phyloP scores from a whole-genome alignment of 371 early-diverging fungal genomes.

The Fennellomyces sp. region DNA sequence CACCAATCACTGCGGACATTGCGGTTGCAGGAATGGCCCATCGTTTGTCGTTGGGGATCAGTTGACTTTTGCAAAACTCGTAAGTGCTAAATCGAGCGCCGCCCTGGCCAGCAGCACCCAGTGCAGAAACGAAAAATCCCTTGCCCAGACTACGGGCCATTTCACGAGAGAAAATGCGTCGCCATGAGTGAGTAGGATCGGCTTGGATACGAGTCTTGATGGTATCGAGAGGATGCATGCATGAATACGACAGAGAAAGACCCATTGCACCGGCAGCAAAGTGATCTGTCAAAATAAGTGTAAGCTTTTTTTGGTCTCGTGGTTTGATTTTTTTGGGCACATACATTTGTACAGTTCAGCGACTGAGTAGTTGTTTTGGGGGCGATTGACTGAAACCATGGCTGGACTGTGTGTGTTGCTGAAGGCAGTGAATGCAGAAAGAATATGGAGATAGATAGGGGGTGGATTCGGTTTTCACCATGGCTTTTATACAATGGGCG shows the following conservation, averaged over 20 bases:
- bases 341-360: conserved; percentile 15
- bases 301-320: background rate
- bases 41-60: conserved; percentile 43
- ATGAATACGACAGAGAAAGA: conserved; percentile 68
- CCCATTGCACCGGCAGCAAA: conserved; percentile 71
- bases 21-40: conserved; percentile 65
- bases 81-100: conserved; percentile 79
- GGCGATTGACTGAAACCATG: background rate
- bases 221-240: conserved; percentile 78
- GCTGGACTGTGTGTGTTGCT: background rate
- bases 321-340: background rate
- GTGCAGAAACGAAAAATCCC: conserved; percentile 71
- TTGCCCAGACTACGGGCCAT: conserved; percentile 59
- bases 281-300: conserved; percentile 43
- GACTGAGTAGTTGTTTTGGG: conserved; percentile 1
- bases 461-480: background rate
- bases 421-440: background rate
- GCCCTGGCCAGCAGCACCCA: conserved; percentile 80
- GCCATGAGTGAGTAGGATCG: conserved; percentile 38
- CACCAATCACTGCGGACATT: conserved; percentile 76
- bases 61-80: conserved; percentile 70
- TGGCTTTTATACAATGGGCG: background rate
- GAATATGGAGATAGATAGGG: background rate
- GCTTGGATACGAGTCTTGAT: conserved; percentile 73
- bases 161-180: conserved; percentile 53